A percentile compares a stretch with the other conserved stretches of the same genome.
These are phyloP conservation scores for Crassisporium funariophilum DNA, from an alignment of 768 basidiomycete genomes.

Conservation along the genomic window DNA sequence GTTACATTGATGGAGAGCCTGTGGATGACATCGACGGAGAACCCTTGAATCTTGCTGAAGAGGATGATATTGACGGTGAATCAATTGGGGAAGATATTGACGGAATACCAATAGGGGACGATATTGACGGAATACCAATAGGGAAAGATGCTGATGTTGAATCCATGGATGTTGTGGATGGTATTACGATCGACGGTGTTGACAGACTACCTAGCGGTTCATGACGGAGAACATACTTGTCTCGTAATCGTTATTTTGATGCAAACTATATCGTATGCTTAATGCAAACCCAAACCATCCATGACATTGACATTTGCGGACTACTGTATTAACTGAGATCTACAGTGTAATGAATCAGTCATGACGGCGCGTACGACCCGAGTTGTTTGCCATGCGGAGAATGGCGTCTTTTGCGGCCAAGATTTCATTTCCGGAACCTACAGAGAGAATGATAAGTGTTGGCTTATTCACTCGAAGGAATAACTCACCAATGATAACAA, in stretches of 20 bases:
- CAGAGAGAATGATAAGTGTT: conserved; percentile 6
- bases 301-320: no score
- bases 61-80: conserved; percentile 42
- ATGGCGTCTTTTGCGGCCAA: conserved; percentile 78
- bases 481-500: conserved; percentile 79
- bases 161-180: conserved; percentile 43
- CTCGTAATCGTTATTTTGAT: no score
- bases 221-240: no score
- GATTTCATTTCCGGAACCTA: conserved; percentile 72
- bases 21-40: conserved; percentile 39
- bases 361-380: conserved; percentile 44
- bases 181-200: conserved; percentile 41
- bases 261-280: no score
- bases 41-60: conserved; percentile 26
- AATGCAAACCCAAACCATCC: no score
- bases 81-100: conserved; percentile 38
- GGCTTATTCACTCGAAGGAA: not conserved
- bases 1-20: conserved; percentile 31
- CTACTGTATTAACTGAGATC: no score
- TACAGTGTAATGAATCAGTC: conserved; percentile 26
- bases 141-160: conserved; percentile 31
- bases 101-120: conserved; percentile 39
- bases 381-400: conserved; percentile 53
- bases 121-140: conserved; percentile 49
- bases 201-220: no score